These are phyloP conservation scores for Mucor plumbeus DNA, from an alignment of 371 early-diverging fungal species.

Conservation along the genomic window DNA sequence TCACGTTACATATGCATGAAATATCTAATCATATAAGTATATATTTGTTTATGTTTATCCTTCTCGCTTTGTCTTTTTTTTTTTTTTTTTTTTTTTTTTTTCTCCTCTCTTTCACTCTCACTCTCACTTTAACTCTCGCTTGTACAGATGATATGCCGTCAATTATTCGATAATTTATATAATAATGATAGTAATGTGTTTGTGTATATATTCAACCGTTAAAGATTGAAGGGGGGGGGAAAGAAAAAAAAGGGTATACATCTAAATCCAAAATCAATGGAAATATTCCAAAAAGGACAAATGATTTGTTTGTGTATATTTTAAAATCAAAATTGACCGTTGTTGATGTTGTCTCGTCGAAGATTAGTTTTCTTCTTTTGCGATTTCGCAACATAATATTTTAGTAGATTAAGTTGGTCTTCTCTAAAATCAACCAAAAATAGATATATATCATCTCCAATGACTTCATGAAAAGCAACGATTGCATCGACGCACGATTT, in stretches of 20 bases:
- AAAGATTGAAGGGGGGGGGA: not conserved
- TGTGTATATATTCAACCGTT: no score
- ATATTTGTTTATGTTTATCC: not conserved
- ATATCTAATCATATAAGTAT: not conserved
- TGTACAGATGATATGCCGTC: not conserved
- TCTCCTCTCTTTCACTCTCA: not conserved
- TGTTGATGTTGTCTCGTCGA: conserved; percentile 31
- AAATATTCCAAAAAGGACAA: conserved; percentile 20
- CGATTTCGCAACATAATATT: conserved; percentile 51
- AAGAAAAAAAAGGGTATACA: conserved; percentile 10
- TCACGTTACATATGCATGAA: not conserved
- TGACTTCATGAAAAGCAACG: conserved; percentile 51
- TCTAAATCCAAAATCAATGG: not conserved
- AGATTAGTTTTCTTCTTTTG: conserved; percentile 45
- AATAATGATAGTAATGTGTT: no score
- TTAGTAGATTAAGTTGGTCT: conserved; percentile 50
- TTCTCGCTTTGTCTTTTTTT: not conserved
- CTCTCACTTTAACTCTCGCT: no score
- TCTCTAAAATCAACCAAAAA: conserved; percentile 48
- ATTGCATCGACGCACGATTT: conserved; percentile 57
- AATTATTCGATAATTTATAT: no score
- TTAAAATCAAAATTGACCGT: conserved; percentile 26
- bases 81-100: not conserved
- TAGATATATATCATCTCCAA: conserved; percentile 47
- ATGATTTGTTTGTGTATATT: conserved; percentile 21